Conservation (phyloP, 192 early-diverging fungal genomes). For the Cetraspora pellucida region DNA sequence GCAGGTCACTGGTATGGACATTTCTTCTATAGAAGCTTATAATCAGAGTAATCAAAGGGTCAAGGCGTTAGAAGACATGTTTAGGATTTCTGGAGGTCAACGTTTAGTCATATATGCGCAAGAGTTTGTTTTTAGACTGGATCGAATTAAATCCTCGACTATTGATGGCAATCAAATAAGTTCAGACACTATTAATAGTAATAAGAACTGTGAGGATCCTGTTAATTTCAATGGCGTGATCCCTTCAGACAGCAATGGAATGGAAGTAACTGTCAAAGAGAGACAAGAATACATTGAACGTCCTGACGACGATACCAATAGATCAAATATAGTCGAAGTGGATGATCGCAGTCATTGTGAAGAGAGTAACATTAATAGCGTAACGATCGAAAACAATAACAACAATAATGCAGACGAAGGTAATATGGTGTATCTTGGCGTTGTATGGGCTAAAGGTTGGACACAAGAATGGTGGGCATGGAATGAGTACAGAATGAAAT, state of each 20-base stretch:
- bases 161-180: not conserved
- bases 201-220: not conserved
- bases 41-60: conserved; percentile 12
- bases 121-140: conserved; percentile 31
- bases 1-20: conserved; percentile 24
- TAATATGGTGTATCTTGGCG: conserved; percentile 26
- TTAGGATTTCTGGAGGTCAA: conserved; percentile 16
- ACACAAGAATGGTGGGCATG: conserved; percentile 36
- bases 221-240: not conserved
- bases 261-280: not conserved
- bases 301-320: not conserved
- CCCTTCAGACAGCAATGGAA: not conserved
- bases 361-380: not conserved
- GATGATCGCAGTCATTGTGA: not conserved
- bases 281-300: too few species aligned
- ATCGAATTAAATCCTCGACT: not conserved
- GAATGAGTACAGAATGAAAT: conserved; percentile 34
- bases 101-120: conserved; percentile 27
- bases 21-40: conserved; percentile 28
- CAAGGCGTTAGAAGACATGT: conserved; percentile 32
- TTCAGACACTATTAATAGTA: not conserved
- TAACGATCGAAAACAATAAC: not conserved
- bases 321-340: not conserved
- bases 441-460: conserved; percentile 34
- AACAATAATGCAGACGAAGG: not conserved